Conservation (phyloP, 1,284 basidiomycete genomes). For the Rhodotorula sp. region DNA sequence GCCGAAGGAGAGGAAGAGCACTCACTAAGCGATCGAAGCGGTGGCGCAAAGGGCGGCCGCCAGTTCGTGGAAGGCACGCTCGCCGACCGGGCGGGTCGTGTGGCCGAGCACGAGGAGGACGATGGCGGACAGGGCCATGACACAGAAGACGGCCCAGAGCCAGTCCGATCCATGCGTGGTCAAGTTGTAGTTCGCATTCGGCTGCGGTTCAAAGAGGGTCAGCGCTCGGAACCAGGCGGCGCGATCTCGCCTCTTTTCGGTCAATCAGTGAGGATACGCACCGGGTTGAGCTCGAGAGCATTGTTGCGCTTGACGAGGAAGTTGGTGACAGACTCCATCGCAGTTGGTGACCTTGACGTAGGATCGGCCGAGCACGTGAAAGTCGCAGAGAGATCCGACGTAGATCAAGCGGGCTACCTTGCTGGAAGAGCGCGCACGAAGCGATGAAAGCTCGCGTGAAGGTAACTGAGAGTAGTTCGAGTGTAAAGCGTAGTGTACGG, state of each 20-base stretch:
- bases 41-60: constrained; percentile 41
- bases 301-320: constrained; percentile 22
- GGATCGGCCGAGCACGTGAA: too few species aligned
- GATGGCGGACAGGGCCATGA: constrained; percentile 46
- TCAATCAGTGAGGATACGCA: neutral
- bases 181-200: constrained; percentile 49
- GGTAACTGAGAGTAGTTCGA: neutral
- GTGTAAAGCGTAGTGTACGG: neutral
- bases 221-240: neutral
- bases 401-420: neutral
- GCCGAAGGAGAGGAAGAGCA: neutral
- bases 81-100: constrained; percentile 51
- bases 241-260: neutral
- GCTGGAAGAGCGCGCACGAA: neutral
- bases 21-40: constrained; percentile 43
- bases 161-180: constrained; percentile 53
- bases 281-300: constrained; percentile 13
- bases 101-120: constrained; percentile 49
- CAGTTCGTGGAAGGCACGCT: constrained; percentile 57
- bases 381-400: too few species aligned
- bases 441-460: neutral
- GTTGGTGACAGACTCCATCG: constrained; percentile 5
- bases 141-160: constrained; percentile 51
- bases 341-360: neutral
- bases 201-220: neutral